phyloP scores from a whole-genome alignment of 345 rosid species.

The Pistacia atlantica region DNA sequence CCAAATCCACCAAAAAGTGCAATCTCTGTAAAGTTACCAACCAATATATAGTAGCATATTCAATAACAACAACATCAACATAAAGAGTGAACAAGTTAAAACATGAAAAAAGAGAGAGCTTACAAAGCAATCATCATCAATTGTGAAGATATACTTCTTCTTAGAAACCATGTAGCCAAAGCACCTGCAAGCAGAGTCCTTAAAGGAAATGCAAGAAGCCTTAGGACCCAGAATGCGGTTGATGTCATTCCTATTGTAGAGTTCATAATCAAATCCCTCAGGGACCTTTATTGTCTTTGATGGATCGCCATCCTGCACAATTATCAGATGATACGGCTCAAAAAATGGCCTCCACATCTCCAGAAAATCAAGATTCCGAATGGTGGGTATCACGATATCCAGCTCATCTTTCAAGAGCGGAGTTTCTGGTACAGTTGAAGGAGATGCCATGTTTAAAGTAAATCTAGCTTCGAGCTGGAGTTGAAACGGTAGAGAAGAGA shows the following conservation, averaged over 20 bases:
- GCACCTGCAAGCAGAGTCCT: slow-evolving; percentile 60
- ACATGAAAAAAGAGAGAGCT: neutral
- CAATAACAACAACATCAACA: neutral
- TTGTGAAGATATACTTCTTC: slow-evolving; percentile 54
- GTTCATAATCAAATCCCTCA: slow-evolving; percentile 53
- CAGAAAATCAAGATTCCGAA: slow-evolving; percentile 50
- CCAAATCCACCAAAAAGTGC: neutral
- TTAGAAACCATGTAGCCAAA: slow-evolving; percentile 54
- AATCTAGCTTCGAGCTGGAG: neutral
- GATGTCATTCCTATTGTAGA: slow-evolving; percentile 56
- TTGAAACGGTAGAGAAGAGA: neutral
- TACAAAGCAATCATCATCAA: slow-evolving; percentile 65
- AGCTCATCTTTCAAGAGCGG: slow-evolving; percentile 54
- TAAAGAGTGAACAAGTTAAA: neutral
- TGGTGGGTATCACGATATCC: slow-evolving; percentile 56
- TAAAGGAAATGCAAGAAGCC: slow-evolving; percentile 60
- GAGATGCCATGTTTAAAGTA: slow-evolving; percentile 23
- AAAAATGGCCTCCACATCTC: slow-evolving; percentile 62
- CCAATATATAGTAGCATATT: neutral
- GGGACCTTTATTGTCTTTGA: slow-evolving; percentile 54
- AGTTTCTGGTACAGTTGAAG: slow-evolving; percentile 31
- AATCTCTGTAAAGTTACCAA: neutral
- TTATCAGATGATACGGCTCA: slow-evolving; percentile 54
- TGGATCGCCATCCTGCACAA: slow-evolving; percentile 60
- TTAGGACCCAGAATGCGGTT: slow-evolving; percentile 54